Base-by-base conservation (phyloP, 2,329 filamentous ascomycete species). In the Paecilomyces dactylethromorphus region DNA sequence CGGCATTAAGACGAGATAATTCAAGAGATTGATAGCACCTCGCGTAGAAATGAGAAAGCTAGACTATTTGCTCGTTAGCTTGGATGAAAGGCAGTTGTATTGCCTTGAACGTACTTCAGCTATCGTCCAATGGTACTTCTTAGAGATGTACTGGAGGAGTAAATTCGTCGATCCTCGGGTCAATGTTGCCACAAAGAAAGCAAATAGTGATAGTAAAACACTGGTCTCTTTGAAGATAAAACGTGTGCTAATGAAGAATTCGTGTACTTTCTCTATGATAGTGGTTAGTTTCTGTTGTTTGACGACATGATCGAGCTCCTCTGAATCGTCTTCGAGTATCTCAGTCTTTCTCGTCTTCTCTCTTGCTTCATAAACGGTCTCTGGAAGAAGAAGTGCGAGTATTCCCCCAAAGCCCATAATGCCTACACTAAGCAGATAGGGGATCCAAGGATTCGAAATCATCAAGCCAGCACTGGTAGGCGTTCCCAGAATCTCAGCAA, bases 401-500 rank as follows among this genome's bases (percentile, higher is more conserved):
- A 29, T 29, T 29, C 26, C 26, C 4, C 26, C 26, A 7, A 29
- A 29, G 26, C 26, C 26, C 50, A 58, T 32, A 8, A 69, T 59
- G 0, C 60, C 26, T 6, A 63, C 12, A 1, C 65, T 63, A 5
- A 68, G 45, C 0, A 63, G 35, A 54, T 59, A 69, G 3, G 69
- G 68, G 13, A 64, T 45, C 68, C 67, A 69, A 11, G 60, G 59
- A 29, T 61, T 32, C 3, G 58, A 60, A 10, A 55, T 63, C 67
- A 71, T 70, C 49, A 70, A n/a, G 32, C 64, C 65, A 35, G 68
- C 68, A 56, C 68, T 69, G 53, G 66, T n/a, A 3, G 68, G 68
- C 7, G 66, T 64, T 2, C 64, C 68, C 32, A 70, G 26, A 5
- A 70, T 59, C 53, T 71, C 68, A 32, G 68, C 62, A 3, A 68